phyloP scores from a whole-genome alignment of 352 stramenopile genomes.

The Pythium rhizo-oryzae region DNA sequence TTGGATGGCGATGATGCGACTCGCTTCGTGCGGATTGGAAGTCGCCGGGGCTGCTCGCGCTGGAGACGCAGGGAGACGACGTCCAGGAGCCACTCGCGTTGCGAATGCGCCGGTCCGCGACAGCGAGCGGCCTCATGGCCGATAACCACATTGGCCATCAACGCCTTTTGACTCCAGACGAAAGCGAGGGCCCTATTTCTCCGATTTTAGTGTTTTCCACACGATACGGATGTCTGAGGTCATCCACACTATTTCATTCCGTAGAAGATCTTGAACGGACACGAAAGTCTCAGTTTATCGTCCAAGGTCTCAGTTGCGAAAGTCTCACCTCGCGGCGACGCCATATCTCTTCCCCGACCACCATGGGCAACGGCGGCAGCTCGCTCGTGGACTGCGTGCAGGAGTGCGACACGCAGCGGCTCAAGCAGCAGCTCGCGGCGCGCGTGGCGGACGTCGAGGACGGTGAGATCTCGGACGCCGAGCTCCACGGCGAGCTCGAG shows the following conservation, averaged over 20 bases:
- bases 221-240: neutral
- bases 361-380: slow-evolving; percentile 25
- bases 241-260: neutral
- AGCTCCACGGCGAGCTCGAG: slow-evolving; percentile 44
- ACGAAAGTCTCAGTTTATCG: no score
- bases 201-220: no score
- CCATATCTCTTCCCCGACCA: neutral
- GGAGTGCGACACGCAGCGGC: slow-evolving; percentile 50
- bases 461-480: slow-evolving; percentile 10
- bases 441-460: slow-evolving; percentile 23
- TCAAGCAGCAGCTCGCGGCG: slow-evolving; percentile 44
- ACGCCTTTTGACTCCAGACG: no score
- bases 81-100: no score
- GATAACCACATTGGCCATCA: no score
- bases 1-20: no score
- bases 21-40: no score
- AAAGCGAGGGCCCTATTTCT: no score
- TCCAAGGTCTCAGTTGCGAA: neutral
- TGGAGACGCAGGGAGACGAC: no score
- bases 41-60: no score
- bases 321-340: neutral
- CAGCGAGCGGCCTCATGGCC: no score
- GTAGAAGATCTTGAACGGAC: slow-evolving; percentile 15
- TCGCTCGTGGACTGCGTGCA: slow-evolving; percentile 53
- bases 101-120: no score